These are phyloP conservation scores for Xanthoceras sorbifolium DNA, from an alignment of 345 rosid genomes.

Conservation along the genomic window DNA sequence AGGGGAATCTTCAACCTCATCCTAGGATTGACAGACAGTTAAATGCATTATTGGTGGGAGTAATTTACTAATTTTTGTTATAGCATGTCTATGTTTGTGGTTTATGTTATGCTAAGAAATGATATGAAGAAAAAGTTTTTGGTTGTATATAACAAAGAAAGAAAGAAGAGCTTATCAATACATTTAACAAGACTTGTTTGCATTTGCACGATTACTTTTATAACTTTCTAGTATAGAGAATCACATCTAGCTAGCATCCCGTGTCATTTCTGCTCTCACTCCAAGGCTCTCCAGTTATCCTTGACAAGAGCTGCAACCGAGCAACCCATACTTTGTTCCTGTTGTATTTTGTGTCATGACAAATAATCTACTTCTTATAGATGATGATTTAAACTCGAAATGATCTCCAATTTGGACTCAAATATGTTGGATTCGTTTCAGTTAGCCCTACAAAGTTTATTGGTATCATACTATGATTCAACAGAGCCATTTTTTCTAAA, in stretches of 20 bases:
- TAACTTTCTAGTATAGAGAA: not conserved
- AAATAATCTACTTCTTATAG: not conserved
- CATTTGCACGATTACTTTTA: not conserved
- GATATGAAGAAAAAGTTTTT: too few species aligned
- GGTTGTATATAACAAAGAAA: not conserved
- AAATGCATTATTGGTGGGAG: not conserved
- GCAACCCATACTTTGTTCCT: not conserved
- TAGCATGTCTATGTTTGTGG: not conserved
- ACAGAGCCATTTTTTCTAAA: too few species aligned
- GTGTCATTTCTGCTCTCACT: not conserved
- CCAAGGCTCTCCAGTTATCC: not conserved
- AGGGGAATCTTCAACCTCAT: not conserved
- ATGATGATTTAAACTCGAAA: too few species aligned
- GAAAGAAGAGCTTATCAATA: not conserved
- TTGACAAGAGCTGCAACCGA: not conserved
- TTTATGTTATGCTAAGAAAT: not conserved
- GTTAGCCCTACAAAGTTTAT: too few species aligned
- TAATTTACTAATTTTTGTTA: not conserved
- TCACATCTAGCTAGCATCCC: not conserved
- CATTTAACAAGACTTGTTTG: not conserved
- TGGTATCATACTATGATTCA: too few species aligned
- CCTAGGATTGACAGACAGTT: not conserved
- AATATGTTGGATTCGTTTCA: too few species aligned
- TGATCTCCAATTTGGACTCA: too few species aligned
- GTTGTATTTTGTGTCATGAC: conserved; percentile 1